phyloP scores from a whole-genome alignment of 108 stramenopile species.

The Nitzschia sp. region DNA sequence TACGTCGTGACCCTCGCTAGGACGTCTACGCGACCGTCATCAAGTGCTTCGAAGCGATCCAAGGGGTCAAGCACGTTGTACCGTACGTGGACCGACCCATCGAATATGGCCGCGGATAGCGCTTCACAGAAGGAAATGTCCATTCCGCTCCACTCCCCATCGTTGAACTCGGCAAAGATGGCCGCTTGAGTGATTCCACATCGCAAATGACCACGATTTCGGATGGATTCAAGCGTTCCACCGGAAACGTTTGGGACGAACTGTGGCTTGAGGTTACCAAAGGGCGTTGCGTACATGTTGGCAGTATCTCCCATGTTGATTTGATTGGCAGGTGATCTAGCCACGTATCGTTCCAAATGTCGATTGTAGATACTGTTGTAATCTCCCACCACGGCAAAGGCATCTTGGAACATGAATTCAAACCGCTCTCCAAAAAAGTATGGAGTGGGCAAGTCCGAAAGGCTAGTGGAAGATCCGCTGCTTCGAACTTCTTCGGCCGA shows the following conservation, averaged over 20 bases:
- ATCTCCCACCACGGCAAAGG: constrained; percentile 51
- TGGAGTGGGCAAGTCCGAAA: constrained; percentile 14
- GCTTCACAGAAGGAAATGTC: constrained; percentile 50
- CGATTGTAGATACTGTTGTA: constrained; percentile 42
- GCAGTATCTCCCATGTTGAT: constrained; percentile 49
- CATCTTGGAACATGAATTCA: constrained; percentile 27
- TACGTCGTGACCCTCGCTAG: constrained; percentile 38
- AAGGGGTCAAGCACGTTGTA: constrained; percentile 27
- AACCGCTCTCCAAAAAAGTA: constrained; percentile 14
- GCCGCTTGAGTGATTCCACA: constrained; percentile 43
- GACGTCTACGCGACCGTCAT: constrained; percentile 42
- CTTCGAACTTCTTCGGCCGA: constrained; percentile 44
- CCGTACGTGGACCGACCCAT: constrained; percentile 33
- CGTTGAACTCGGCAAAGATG: constrained; percentile 15
- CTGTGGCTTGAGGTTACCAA: constrained; percentile 19
- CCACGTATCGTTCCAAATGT: constrained; percentile 14
- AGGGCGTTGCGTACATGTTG: constrained; percentile 41
- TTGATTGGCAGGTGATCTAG: constrained; percentile 29
- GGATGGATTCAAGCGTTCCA: constrained; percentile 31
- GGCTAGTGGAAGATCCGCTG: constrained; percentile 12
- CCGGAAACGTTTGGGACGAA: neutral
- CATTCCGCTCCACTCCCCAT: constrained; percentile 28
- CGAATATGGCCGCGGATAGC: constrained; percentile 51
- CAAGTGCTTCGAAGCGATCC: constrained; percentile 35
- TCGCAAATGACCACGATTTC: constrained; percentile 28